phyloP scores from a whole-genome alignment of 169 alveolate species.

The Plasmodium gonderi region DNA sequence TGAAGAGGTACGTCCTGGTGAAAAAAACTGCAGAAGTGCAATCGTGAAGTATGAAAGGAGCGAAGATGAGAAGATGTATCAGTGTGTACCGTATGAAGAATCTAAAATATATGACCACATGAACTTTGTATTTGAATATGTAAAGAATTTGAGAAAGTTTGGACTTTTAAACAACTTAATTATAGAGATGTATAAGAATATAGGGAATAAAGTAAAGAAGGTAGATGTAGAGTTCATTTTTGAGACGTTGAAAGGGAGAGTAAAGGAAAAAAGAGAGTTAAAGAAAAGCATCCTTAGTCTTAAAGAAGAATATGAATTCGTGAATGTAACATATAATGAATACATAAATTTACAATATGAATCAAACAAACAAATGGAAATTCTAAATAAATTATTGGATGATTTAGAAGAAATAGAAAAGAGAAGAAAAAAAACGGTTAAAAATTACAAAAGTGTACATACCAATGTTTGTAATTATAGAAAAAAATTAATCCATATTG shows the following conservation, averaged over 20 bases:
- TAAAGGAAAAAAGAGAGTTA: neutral
- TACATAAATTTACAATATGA: slow-evolving; percentile 51
- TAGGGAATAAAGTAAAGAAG: neutral
- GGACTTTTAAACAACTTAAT: slow-evolving; percentile 22
- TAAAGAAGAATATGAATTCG: slow-evolving; percentile 44
- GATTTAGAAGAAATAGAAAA: slow-evolving; percentile 51
- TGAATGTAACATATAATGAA: slow-evolving; percentile 43
- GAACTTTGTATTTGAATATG: slow-evolving; percentile 7
- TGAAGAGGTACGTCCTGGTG: neutral
- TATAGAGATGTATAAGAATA: slow-evolving; percentile 11
- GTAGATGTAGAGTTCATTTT: slow-evolving; percentile 2
- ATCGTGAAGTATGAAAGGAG: neutral
- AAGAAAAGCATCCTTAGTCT: neutral
- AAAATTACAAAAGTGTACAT: slow-evolving; percentile 20
- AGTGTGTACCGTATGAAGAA: slow-evolving; percentile 1
- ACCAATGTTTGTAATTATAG: slow-evolving; percentile 37
- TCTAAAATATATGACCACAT: slow-evolving; percentile 39
- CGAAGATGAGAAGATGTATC: neutral
- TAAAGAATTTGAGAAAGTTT: slow-evolving; percentile 7
- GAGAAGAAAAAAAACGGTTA: slow-evolving; percentile 7
- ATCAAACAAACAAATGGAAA: slow-evolving; percentile 7
- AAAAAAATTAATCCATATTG: slow-evolving; percentile 29
- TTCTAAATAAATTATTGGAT: slow-evolving; percentile 21
- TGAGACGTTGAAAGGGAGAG: slow-evolving; percentile 7
- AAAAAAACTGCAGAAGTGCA: neutral